Evolutionary conservation across 176 grass and related monocot genomes (phyloP), one percentile per base, ranked within the genome.

Genomic region (Raddia distichophylla): DNA sequence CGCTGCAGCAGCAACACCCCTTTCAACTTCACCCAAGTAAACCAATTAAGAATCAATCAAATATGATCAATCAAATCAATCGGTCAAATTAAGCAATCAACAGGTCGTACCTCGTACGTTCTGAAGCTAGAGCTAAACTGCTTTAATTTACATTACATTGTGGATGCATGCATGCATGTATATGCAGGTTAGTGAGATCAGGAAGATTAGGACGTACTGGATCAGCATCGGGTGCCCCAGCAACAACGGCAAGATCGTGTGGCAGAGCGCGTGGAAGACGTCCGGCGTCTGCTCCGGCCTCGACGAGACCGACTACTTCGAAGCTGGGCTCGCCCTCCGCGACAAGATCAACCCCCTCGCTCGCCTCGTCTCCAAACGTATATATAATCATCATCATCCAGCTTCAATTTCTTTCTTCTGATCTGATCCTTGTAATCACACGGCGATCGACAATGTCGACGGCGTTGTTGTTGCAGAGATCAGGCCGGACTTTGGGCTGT

Each of bases 151-250:
- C 27, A 27, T 27, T 27, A 27, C 27, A 27, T 27, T 27, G 27
- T 27, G 27, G 27, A 27, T 27, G 27, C 27, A 27, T 27, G 27
- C 27, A 27, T 27, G 27, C 27, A 27, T 27, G 27, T 27, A 27
- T 27, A 27, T 27, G 27, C 27, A 27, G 27, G 27, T 27, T 27
- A 27, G 27, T 27, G 27, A 27, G 27, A 27, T 27, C 27, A 27
- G 27, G 2, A 59, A 57, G 13, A 49, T 90, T 49, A 2, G 46
- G 0, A 10, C 72, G 68, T 86, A 84, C 75, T 87, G 84, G 89
- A 83, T 62, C 69, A 90, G 53, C 84, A 78, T 90, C 68, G 84
- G 15, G 69, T 90, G 89, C 62, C 89, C 84, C 33, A 80, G 69
- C 75, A 84, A 56, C 84, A 60, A 71, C 35, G 75, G 75, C 2